Evolutionary conservation across 1,139 yeast genomes (phyloP), one percentile per base, ranked within the genome.

Genomic region (Suhomyces bribrorum): DNA sequence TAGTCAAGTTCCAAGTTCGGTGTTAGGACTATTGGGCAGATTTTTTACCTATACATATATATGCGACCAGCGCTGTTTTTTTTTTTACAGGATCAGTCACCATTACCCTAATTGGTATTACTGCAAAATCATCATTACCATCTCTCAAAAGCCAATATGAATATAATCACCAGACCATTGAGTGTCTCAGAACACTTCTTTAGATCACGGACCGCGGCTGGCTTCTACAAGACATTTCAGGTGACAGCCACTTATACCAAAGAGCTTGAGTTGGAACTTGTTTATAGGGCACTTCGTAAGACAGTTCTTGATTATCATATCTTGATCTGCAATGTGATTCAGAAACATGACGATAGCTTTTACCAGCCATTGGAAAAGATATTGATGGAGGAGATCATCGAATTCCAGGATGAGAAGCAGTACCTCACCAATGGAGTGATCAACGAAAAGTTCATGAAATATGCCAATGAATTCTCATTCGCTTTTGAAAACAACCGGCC

Each of bases 121-220:
- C 23, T 20, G 23, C 23, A n/a, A 20, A 20, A 20, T 20, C 5
- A 8, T 20, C 6, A 5, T 8, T 3, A 8, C 23, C 11, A 8
- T 20, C 23, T 20, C 8, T 8, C 23, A 18, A 20, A 20, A 8
- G 11, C 11, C 23, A 20, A 20, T 4, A 29, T 30, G 28, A 26
- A 31, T 5, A 14, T 29, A 7, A 15, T 44, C 9, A 36, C 52
- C 9, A 36, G 61, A 8, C 62, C 62, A 0, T 57, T 70, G 42
- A 62, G 72, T 34, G 40, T 48, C 5, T 53, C 54, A n/a, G 76
- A 71, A 41, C 59, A 64, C 46, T 64, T 65, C 46, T 64, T 62
- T 41, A 52, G 75, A 22, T 58, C 61, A 26, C 47, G 76, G 38
- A 62, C 65, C 5, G 60, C 60, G 5, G 47, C 46, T 32, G 54